These are phyloP conservation scores for Uronychia binucleata DNA, from an alignment of 73 alveolate genomes.

Conservation along the genomic window DNA sequence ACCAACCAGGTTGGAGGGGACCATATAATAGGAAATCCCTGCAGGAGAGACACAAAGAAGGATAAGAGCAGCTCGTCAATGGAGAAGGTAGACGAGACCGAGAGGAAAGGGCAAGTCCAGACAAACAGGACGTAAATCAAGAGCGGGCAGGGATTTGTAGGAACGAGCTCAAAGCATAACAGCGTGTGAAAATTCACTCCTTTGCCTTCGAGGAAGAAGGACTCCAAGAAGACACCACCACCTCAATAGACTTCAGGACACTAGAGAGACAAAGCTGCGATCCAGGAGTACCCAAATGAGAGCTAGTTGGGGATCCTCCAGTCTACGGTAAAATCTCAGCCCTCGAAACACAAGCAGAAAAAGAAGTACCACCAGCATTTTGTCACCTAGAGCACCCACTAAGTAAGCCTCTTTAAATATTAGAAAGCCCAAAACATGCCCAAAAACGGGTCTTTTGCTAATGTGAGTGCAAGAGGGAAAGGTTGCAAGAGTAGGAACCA, in stretches of 20 bases:
- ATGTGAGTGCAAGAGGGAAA: neutral
- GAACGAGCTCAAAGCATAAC: neutral
- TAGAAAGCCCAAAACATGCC: neutral
- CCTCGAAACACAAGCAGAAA: neutral
- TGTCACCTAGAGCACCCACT: neutral
- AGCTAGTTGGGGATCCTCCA: too few species aligned
- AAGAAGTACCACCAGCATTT: neutral
- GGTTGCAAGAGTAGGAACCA: neutral
- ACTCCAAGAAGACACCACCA: neutral
- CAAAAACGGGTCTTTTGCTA: neutral
- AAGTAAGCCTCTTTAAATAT: too few species aligned
- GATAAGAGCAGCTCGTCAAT: neutral
- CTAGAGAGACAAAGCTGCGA: neutral
- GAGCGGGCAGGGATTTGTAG: neutral
- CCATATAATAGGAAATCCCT: neutral
- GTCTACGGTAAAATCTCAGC: too few species aligned
- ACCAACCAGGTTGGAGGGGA: neutral
- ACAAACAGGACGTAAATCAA: neutral
- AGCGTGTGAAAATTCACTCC: neutral
- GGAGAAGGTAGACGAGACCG: neutral
- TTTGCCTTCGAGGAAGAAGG: neutral
- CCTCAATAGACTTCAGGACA: neutral
- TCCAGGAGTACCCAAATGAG: neutral
- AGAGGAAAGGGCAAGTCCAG: neutral
- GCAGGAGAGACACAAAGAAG: neutral